These are phyloP conservation scores for Eucalyptus viminalis DNA, from an alignment of 345 rosid species.

Conservation along the genomic window DNA sequence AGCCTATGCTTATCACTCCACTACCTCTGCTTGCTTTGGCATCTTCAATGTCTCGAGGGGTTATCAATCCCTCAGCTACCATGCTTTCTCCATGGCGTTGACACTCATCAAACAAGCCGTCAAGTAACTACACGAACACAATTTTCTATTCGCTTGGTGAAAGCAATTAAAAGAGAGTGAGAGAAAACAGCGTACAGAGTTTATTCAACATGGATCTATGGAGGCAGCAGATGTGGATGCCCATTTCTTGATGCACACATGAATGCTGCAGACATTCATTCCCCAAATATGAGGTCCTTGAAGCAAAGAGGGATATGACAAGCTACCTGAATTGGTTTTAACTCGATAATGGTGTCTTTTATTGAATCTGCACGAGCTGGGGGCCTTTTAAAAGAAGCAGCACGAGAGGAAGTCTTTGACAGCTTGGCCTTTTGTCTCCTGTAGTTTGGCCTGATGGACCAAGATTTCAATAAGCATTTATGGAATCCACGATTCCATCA, in stretches of 20 bases:
- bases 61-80: conserved; percentile 63
- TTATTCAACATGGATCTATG: background rate
- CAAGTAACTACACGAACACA: conserved; percentile 35
- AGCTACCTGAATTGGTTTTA: conserved; percentile 76
- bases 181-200: background rate
- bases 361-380: conserved; percentile 38
- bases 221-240: background rate
- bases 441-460: conserved; percentile 43
- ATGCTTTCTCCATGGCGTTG: conserved; percentile 43
- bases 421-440: conserved; percentile 7
- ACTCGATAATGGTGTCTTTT: conserved; percentile 35
- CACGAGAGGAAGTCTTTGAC: conserved; percentile 9
- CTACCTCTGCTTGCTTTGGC: conserved; percentile 56
- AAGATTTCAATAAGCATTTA: background rate
- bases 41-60: conserved; percentile 56
- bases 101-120: conserved; percentile 51
- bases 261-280: background rate
- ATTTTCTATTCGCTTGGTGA: background rate
- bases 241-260: background rate
- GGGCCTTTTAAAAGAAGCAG: conserved; percentile 28
- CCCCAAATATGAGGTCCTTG: background rate
- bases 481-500: background rate
- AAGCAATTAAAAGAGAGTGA: background rate
- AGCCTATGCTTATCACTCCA: conserved; percentile 56
- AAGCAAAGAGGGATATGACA: background rate